These are phyloP conservation scores for Cupressus sempervirens DNA, from an alignment of 75 land plant species.

Conservation along the genomic window DNA sequence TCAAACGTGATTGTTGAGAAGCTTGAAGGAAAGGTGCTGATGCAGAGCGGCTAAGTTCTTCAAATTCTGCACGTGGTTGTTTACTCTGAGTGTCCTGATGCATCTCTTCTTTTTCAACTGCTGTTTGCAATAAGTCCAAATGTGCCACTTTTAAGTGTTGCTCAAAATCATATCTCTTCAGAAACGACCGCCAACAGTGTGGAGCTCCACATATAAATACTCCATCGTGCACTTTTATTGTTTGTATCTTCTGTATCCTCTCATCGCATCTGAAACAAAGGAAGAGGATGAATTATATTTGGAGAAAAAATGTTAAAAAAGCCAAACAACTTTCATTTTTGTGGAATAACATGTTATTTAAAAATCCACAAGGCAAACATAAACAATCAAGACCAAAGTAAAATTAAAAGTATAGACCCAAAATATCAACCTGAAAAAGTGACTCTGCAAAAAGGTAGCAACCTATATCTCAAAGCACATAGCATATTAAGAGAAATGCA, in stretches of 20 bases:
- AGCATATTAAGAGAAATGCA: background rate
- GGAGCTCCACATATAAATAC: conserved; percentile 95
- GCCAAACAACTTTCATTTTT: background rate
- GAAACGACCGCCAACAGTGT: conserved; percentile 85
- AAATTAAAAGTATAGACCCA: background rate
- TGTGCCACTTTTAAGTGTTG: conserved; percentile 70
- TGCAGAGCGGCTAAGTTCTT: conserved; percentile 21
- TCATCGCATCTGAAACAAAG: conserved; percentile 77
- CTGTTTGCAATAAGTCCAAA: conserved; percentile 53
- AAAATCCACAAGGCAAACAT: background rate
- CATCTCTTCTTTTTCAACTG: conserved; percentile 42
- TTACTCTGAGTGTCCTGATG: conserved; percentile 41
- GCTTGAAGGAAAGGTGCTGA: conserved; percentile 33
- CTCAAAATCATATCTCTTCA: conserved; percentile 77
- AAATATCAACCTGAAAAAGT: background rate
- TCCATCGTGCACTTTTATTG: conserved; percentile 89
- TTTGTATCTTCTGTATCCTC: conserved; percentile 85
- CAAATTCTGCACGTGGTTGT: conserved; percentile 34
- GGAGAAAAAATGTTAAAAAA: background rate
- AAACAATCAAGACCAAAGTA: background rate
- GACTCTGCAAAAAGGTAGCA: background rate
- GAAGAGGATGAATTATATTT: background rate
- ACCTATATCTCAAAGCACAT: background rate
- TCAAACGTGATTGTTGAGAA: conserved; percentile 3
- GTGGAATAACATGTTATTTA: background rate